Conservation (phyloP, 2,329 filamentous ascomycete species). For the Cordyceps fumosorosea region DNA sequence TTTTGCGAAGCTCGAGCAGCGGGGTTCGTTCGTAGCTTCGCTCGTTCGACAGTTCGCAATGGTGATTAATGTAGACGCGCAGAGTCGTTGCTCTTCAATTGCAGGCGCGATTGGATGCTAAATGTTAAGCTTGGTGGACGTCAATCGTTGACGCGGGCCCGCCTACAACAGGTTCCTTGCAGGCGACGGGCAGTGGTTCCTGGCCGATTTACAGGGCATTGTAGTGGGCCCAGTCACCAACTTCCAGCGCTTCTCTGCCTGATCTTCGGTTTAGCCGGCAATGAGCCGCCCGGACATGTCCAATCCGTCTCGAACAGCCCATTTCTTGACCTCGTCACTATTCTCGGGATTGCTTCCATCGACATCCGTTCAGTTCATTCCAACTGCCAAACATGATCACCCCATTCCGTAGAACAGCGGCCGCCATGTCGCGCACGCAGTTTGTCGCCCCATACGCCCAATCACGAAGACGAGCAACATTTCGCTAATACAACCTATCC, state of each 20-base stretch:
- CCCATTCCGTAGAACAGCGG: background rate
- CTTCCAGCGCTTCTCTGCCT: background rate
- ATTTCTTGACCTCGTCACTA: background rate
- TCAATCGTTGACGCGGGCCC: slow-evolving; percentile 10
- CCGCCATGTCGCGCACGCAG: slow-evolving; percentile 10
- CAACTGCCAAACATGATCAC: background rate
- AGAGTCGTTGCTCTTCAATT: slow-evolving; percentile 2
- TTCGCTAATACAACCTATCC: slow-evolving; percentile 24
- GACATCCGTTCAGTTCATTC: background rate
- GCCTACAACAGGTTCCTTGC: background rate
- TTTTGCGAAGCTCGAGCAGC: background rate
- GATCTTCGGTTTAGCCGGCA: slow-evolving; percentile 7
- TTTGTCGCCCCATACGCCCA: background rate
- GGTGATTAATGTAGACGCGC: slow-evolving; percentile 1
- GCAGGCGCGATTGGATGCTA: background rate
- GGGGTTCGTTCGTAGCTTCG: no score
- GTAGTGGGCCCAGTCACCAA: background rate
- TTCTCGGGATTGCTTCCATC: background rate
- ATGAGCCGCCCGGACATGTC: slow-evolving; percentile 6
- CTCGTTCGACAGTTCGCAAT: background rate
- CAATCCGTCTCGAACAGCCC: background rate
- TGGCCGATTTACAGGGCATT: background rate
- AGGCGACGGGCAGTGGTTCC: background rate
- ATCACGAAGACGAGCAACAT: background rate
- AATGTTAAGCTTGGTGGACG: slow-evolving; percentile 8